Percentiles rank a stretch among this genome's conserved stretches.
These are phyloP conservation scores for Heliamphora pulchella DNA, from an alignment of 179 eudicot species.

Conservation along the genomic window DNA sequence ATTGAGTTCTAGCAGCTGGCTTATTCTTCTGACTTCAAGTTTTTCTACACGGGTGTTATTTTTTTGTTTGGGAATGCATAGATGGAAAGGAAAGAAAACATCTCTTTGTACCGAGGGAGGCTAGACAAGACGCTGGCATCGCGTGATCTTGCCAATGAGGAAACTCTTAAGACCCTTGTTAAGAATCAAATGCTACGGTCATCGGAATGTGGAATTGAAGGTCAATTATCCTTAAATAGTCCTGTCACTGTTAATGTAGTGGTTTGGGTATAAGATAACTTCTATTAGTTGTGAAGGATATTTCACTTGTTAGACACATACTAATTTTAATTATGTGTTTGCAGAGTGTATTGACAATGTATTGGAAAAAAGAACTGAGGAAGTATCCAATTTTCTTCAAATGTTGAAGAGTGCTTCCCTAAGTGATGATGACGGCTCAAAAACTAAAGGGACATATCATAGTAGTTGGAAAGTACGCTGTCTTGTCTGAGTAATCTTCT, in stretches of 20 bases:
- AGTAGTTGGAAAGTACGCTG: constrained; percentile 70
- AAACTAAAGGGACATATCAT: constrained; percentile 26
- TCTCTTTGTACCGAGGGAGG: constrained; percentile 50
- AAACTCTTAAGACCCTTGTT: constrained; percentile 47
- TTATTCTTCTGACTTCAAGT: background rate
- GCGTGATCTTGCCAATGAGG: constrained; percentile 47
- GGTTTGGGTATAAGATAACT: background rate
- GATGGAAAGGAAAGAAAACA: constrained; percentile 52
- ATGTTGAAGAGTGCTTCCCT: constrained; percentile 70
- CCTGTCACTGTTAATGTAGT: background rate
- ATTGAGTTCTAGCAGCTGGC: background rate
- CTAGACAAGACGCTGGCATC: constrained; percentile 69
- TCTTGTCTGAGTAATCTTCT: constrained; percentile 5
- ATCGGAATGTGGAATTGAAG: constrained; percentile 27
- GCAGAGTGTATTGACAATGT: constrained; percentile 46
- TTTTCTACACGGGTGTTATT: background rate
- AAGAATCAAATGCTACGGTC: constrained; percentile 60
- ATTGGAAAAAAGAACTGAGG: constrained; percentile 45
- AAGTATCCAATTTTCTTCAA: constrained; percentile 49
- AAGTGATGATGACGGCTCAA: constrained; percentile 22
- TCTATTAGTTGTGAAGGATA: background rate
- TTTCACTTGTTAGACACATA: background rate
- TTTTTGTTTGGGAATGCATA: constrained; percentile 26
- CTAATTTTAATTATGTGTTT: background rate
- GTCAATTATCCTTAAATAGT: constrained; percentile 18